phyloP scores from a whole-genome alignment of 331 rosid genomes.

The Rhamnella rubrinervis region DNA sequence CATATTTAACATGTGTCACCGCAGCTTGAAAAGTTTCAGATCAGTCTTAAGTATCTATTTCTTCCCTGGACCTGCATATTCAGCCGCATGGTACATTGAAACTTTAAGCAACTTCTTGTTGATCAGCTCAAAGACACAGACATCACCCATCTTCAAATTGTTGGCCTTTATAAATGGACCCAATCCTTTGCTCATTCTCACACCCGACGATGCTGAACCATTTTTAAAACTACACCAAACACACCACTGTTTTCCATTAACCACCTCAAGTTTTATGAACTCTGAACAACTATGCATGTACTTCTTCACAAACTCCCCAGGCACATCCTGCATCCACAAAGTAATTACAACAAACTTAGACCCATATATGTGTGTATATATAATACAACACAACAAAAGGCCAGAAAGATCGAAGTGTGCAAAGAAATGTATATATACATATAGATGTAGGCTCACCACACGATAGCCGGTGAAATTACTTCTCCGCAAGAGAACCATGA shows the following conservation, averaged over 20 bases:
- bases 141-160: not conserved
- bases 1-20: no score
- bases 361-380: no score
- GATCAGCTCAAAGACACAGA: constrained; percentile 1
- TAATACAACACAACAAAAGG: not conserved
- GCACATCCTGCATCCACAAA: constrained; percentile 13
- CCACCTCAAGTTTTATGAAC: not conserved
- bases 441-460: constrained; percentile 12
- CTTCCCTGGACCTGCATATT: not conserved
- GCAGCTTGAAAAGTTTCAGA: no score
- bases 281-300: not conserved
- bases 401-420: not conserved
- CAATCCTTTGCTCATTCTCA: not conserved
- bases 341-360: not conserved
- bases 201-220: not conserved
- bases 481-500: constrained; percentile 1
- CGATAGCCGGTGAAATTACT: not conserved
- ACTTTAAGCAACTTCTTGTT: not conserved
- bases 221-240: not conserved
- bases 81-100: not conserved
- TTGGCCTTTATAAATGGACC: not conserved
- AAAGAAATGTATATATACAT: no score
- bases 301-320: constrained; percentile 6
- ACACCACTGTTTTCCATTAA: constrained; percentile 3
- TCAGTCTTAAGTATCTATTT: no score